Percentiles rank a stretch among this genome's conserved stretches.
Evolutionary conservation across 768 basidiomycete species (phyloP).

Genomic region (Mycena vulgaris): DNA sequence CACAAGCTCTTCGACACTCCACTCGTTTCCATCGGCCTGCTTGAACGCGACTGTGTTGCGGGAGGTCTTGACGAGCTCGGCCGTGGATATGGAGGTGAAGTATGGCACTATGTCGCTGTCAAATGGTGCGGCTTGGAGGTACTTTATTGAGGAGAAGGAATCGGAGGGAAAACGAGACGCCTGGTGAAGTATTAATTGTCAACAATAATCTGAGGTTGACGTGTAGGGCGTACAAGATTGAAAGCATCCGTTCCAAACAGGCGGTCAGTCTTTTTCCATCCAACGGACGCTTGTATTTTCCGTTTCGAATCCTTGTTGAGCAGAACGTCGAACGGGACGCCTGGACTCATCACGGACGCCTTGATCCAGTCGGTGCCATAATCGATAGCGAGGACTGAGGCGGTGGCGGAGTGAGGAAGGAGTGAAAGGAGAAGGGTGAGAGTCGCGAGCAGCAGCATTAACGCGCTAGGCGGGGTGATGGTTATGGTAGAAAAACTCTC

Average conservation of each 20-base stretch:
- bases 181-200: conserved; percentile 58
- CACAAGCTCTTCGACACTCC: conserved; percentile 91
- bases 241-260: conserved; percentile 92
- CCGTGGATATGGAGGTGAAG: conserved; percentile 70
- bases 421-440: conserved; percentile 58
- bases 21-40: conserved; percentile 76
- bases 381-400: conserved; percentile 94
- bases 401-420: conserved; percentile 64
- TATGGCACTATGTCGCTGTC: conserved; percentile 72
- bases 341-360: conserved; percentile 95
- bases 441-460: no score
- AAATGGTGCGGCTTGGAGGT: conserved; percentile 81
- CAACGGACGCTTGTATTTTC: conserved; percentile 92
- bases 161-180: conserved; percentile 93
- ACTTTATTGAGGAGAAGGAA: conserved; percentile 89
- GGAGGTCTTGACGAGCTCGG: conserved; percentile 65
- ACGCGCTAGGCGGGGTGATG: no score
- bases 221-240: conserved; percentile 76
- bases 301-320: conserved; percentile 98
- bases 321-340: conserved; percentile 94
- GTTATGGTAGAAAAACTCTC: no score
- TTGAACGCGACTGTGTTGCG: conserved; percentile 75
- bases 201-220: conserved; percentile 15
- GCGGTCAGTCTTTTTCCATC: conserved; percentile 93
- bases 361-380: conserved; percentile 99